Evolutionary conservation across 352 stramenopile genomes (phyloP), one percentile per base, ranked within the genome.

Genomic region (Pythium brassicae): DNA sequence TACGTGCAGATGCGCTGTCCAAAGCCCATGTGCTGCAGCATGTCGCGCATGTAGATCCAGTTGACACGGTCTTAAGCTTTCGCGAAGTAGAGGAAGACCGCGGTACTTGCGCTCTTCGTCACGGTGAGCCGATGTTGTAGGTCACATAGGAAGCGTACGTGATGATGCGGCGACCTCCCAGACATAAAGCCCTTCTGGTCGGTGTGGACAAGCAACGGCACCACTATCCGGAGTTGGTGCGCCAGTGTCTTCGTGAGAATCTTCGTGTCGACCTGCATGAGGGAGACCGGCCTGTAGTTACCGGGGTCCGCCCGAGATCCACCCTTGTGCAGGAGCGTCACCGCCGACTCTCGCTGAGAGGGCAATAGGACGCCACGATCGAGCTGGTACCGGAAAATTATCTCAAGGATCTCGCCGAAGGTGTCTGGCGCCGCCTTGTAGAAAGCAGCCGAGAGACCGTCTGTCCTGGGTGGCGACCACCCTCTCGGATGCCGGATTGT

Each of bases 211-310:
- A 35, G 9, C 29, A 35, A 10, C 29, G 29, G 29, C 29, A 35
- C 9, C 5, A 35, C 29, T 10, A 9, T 35, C 5, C 29, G 9
- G 29, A 58, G 42, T 2, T 55, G 34, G 12, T 61, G 46, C 0
- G 61, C 55, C 23, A 69, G 52, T 1, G 53, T 32, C 35, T 63
- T 48, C 1, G 66, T 63, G 6, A 62, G 47, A 25, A 62, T 43
- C 46, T 69, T 68, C 2, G 63, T 53, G 22, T 69, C 63, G 22
- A 71, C 67, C 14, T 49, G 53, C 57, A 74, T 61, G 20, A 74
- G 55, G 19, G 66, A 49, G 22, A 68, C 65, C 9, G 62, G 62
- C 11, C 54, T 49, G 44, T 59, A 71, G 45, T 74, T 74, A 14
- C 51, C 50, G 0, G 60, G 61, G 0, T 55, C 50, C 0, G 19